A percentile compares a stretch with the other conserved stretches of the same genome.
Evolutionary conservation across 2,329 filamentous ascomycete species (phyloP).

Genomic region (Arachnopeziza araneosa): DNA sequence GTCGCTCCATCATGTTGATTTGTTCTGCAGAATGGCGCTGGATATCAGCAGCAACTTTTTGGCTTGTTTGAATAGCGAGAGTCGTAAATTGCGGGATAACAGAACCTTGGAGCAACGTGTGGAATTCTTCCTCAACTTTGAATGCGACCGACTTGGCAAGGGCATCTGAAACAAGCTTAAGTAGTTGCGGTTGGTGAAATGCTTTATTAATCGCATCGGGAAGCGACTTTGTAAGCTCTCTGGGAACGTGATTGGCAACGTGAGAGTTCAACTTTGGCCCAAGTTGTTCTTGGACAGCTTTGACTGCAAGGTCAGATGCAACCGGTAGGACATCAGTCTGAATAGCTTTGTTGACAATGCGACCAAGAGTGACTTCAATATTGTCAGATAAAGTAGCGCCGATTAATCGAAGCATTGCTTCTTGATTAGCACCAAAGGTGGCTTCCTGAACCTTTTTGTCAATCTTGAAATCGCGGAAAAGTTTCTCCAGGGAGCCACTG

Average conservation of each 20-base stretch:
- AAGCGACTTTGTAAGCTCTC: slow-evolving; percentile 65
- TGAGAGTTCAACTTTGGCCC: slow-evolving; percentile 50
- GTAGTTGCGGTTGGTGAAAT: slow-evolving; percentile 67
- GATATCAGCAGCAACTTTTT: slow-evolving; percentile 62
- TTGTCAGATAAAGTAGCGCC: slow-evolving; percentile 65
- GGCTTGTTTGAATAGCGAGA: slow-evolving; percentile 59
- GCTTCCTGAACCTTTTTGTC: slow-evolving; percentile 63
- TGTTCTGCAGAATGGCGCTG: slow-evolving; percentile 48
- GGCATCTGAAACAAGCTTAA: slow-evolving; percentile 67
- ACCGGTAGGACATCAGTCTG: slow-evolving; percentile 71
- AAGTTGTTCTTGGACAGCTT: slow-evolving; percentile 67
- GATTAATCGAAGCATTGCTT: slow-evolving; percentile 62
- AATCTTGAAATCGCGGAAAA: slow-evolving; percentile 58
- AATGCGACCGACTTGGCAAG: slow-evolving; percentile 61
- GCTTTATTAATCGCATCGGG: slow-evolving; percentile 62
- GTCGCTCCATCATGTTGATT: slow-evolving; percentile 24
- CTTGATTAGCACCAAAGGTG: slow-evolving; percentile 58
- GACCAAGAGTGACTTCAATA: slow-evolving; percentile 43
- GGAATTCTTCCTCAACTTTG: slow-evolving; percentile 65
- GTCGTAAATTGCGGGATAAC: slow-evolving; percentile 63
- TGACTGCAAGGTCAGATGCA: slow-evolving; percentile 61
- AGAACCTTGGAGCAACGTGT: slow-evolving; percentile 52
- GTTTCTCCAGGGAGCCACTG: slow-evolving; percentile 52
- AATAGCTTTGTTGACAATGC: slow-evolving; percentile 57
- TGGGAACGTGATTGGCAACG: slow-evolving; percentile 34